A percentile compares a stretch with the other conserved stretches of the same genome.
These are phyloP conservation scores for Dactylellina sp. DNA, from an alignment of 2,329 filamentous ascomycete genomes.

Conservation along the genomic window DNA sequence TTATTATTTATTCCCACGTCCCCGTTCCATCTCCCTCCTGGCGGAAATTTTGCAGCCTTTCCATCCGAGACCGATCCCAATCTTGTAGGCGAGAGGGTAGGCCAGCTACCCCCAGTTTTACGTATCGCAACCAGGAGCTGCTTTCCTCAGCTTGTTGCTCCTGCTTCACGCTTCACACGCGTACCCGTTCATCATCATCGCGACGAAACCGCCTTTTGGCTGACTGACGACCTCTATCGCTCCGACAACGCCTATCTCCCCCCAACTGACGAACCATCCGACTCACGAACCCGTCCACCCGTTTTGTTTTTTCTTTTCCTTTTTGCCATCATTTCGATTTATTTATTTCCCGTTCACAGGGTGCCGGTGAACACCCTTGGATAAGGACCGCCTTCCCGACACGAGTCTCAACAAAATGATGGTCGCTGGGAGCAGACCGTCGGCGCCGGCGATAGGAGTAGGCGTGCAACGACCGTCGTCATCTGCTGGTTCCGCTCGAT, in stretches of 20 bases:
- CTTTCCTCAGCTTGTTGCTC: no score
- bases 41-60: constrained; percentile 4
- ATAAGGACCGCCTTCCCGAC: background rate
- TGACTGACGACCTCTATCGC: background rate
- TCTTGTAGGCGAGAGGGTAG: constrained; percentile 17
- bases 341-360: background rate
- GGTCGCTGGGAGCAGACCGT: background rate
- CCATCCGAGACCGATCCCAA: constrained; percentile 22
- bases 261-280: constrained; percentile 12
- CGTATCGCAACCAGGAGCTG: no score
- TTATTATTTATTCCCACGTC: background rate
- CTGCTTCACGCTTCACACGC: no score
- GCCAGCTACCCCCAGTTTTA: background rate
- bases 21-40: background rate
- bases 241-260: background rate
- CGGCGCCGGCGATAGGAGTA: background rate
- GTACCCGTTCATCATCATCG: no score
- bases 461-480: constrained; percentile 2
- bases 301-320: no score
- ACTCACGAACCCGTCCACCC: constrained; percentile 2
- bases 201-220: no score
- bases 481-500: background rate
- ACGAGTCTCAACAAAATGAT: background rate
- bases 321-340: constrained; percentile 2
- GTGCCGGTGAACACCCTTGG: constrained; percentile 25